Evolutionary conservation across 768 basidiomycete species (phyloP), one percentile per base, ranked within the genome.

Genomic region (Lyophyllum decastes): DNA sequence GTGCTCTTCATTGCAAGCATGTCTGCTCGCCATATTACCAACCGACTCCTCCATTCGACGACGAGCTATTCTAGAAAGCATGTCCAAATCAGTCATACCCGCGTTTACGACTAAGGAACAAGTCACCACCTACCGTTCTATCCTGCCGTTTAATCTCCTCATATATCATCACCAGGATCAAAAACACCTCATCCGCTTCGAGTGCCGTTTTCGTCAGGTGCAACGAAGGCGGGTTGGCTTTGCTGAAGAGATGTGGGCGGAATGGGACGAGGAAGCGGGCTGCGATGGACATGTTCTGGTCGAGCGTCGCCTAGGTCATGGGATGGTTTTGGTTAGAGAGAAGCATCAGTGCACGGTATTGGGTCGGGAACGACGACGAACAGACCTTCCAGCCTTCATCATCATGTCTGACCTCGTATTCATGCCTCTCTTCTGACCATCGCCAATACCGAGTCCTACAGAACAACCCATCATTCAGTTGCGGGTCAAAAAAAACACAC

Each of bases 221-320:
- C 26, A 84, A 54, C 0, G 69, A 65, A 9, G 78, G 64, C 0
- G 80, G 76, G 44, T 74, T 73, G 19, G 69, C 55, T 60, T 81
- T 81, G 25, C 71, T 72, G 61, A 83, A 81, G 6, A 84, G 66
- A 53, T 79, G 78, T 2, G 80, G 81, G n/a, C 82, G 77, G 52
- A 73, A 78, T 1, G 81, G 77, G 4, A 81, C 77, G 2, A 67
- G 63, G 43, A 82, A 77, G 5, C 70, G 72, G 5, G 72, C 81
- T 21, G 73, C 76, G 41, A 76, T 64, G 10, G 61, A 68, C 47
- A 67, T 68, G 33, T 65, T 66, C 44, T 66, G 56, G 51, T 73
- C 66, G 49, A 62, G 45, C 52, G 64, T 54, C 52, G 64, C 63
- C 65, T 63, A 55, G 33, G 54, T 11, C 5, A 6, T 33, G 11